These are phyloP conservation scores for Lachancea thermotolerans DNA, from an alignment of 805 yeast genomes.

Conservation along the genomic window DNA sequence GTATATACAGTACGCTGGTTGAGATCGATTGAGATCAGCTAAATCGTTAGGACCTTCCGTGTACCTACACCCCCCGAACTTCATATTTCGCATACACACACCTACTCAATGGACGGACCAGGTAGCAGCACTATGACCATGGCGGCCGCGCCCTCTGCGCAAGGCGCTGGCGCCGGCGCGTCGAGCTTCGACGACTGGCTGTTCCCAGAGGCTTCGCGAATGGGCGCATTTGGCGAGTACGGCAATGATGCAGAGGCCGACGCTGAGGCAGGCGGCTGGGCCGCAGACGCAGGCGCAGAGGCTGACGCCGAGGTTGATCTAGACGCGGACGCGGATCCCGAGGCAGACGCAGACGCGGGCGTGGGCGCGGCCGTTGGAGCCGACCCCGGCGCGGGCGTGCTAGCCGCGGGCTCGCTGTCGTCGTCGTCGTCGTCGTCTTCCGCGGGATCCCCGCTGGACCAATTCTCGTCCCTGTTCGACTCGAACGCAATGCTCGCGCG, in stretches of 20 bases:
- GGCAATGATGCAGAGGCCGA: background rate
- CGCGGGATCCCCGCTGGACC: conserved; percentile 11
- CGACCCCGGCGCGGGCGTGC: background rate
- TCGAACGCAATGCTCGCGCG: conserved; percentile 4
- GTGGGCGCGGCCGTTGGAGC: background rate
- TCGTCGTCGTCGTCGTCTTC: conserved; percentile 6
- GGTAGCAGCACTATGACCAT: background rate
- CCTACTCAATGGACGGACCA: background rate
- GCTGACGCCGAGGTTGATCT: background rate
- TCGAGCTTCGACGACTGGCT: conserved; percentile 8
- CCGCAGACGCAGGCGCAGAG: background rate
- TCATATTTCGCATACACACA: background rate
- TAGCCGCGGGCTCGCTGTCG: background rate
- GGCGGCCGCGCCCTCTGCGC: background rate
- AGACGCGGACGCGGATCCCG: background rate
- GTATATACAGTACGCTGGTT: background rate
- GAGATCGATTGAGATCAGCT: background rate
- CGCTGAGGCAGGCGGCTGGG: background rate
- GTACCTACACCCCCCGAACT: background rate
- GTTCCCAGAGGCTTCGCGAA: conserved; percentile 5
- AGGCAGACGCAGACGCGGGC: background rate
- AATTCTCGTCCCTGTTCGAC: conserved; percentile 9
- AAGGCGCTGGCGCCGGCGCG: background rate
- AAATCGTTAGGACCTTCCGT: background rate
- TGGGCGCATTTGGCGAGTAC: conserved; percentile 3